Percentiles rank a stretch among this genome's conserved stretches.
Evolutionary conservation across 2,329 filamentous ascomycete genomes (phyloP).

Genomic region (Colletotrichum coccodes): DNA sequence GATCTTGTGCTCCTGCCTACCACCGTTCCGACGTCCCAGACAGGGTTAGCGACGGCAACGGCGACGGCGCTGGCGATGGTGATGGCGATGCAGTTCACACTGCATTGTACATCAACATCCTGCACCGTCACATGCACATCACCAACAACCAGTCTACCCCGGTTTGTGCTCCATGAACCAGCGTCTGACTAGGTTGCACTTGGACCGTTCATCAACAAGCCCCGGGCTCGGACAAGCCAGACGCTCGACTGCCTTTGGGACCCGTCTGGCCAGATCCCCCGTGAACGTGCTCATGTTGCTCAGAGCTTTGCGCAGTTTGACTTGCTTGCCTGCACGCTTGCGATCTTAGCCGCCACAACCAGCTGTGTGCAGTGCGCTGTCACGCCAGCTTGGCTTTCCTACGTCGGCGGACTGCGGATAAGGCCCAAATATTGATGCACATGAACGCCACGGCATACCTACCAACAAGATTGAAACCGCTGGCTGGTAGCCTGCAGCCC

Average conservation of each 20-base stretch:
- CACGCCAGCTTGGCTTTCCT: slow-evolving; percentile 12
- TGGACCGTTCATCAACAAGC: background rate
- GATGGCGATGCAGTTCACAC: background rate
- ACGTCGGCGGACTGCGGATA: background rate
- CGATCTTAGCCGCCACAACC: slow-evolving; percentile 10
- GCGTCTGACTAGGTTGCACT: background rate
- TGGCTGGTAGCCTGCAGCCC: background rate
- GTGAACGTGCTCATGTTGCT: slow-evolving; percentile 21
- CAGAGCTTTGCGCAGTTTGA: slow-evolving; percentile 1
- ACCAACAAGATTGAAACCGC: background rate
- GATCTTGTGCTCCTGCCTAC: background rate
- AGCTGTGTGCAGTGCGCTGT: slow-evolving; percentile 19
- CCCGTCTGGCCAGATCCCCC: slow-evolving; percentile 7
- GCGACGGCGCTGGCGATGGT: background rate
- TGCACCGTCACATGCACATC: background rate
- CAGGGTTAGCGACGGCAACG: background rate
- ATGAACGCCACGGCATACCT: background rate
- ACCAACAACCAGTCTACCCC: background rate
- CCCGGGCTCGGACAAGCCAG: background rate
- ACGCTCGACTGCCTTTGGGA: slow-evolving; percentile 5
- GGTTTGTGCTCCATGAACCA: background rate
- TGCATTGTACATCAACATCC: background rate
- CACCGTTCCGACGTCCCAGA: background rate
- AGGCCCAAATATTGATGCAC: background rate
- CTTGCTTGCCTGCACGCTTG: background rate